Percentiles rank a stretch among this genome's conserved stretches.
Conservation (phyloP, 257 asterid genomes). For the Solanum sparsipilum region DNA sequence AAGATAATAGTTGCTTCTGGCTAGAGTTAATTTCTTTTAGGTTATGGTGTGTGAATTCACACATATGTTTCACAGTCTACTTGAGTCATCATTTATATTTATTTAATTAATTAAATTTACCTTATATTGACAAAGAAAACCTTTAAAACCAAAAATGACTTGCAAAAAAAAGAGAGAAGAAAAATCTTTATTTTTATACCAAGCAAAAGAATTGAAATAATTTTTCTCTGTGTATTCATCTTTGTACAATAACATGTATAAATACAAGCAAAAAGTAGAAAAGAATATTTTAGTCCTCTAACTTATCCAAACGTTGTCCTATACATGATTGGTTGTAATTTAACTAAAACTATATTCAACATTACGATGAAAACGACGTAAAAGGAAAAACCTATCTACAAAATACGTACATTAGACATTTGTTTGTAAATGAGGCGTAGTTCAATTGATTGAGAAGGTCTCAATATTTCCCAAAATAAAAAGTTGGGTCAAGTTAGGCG, state of each 20-base stretch:
- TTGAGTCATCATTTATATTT: background rate
- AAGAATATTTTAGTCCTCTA: background rate
- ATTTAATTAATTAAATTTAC: background rate
- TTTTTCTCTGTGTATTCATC: background rate
- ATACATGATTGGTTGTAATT: background rate
- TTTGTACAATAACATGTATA: background rate
- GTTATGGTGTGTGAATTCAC: background rate
- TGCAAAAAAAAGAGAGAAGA: background rate
- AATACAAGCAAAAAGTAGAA: background rate
- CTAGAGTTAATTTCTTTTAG: background rate
- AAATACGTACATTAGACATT: no score
- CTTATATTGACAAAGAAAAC: background rate
- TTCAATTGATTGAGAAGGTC: background rate
- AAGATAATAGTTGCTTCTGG: no score
- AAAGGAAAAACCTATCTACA: background rate
- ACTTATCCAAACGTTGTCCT: background rate
- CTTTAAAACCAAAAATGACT: background rate
- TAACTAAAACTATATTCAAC: no score
- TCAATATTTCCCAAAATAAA: no score
- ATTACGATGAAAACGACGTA: background rate
- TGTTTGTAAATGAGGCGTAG: background rate
- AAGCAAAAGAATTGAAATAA: background rate
- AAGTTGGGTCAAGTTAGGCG: background rate
- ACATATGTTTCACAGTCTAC: background rate
- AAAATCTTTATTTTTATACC: background rate